Percentiles rank a stretch among this genome's conserved stretches.
Evolutionary conservation across 2,329 filamentous ascomycete genomes (phyloP).

Genomic region (Penicillium sumatraense): DNA sequence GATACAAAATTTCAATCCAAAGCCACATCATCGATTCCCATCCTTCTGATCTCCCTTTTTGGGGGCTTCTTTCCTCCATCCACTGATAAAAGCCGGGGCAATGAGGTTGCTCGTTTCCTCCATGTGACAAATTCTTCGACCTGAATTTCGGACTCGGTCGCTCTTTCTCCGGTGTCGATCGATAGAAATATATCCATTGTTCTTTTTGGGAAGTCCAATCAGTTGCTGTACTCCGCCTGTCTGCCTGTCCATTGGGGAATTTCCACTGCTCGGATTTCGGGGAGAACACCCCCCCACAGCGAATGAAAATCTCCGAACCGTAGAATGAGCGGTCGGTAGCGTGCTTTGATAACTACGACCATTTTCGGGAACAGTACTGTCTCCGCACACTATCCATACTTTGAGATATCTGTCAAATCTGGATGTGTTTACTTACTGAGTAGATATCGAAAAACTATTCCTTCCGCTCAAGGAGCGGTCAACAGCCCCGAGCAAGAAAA

Average conservation of each 20-base stretch:
- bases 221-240: not conserved
- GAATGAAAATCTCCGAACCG: conserved; percentile 8
- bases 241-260: not conserved
- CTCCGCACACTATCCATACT: not conserved
- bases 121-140: conserved; percentile 7
- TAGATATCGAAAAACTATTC: too few species aligned
- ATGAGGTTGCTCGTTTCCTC: not conserved
- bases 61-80: not conserved
- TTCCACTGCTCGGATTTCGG: conserved; percentile 4
- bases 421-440: too few species aligned
- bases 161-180: conserved; percentile 8
- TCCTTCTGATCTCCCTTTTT: not conserved
- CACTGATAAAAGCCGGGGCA: not conserved
- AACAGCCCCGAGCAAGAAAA: not conserved
- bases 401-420: too few species aligned
- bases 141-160: conserved; percentile 1
- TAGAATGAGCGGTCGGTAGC: not conserved
- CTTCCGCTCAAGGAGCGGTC: conserved; percentile 8
- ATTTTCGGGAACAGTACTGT: not conserved
- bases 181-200: not conserved
- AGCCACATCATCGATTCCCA: not conserved
- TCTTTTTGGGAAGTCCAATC: conserved; percentile 1
- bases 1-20: not conserved
- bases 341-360: not conserved
- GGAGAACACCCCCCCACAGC: conserved; percentile 7